Evolutionary conservation across 2,329 filamentous ascomycete genomes (phyloP).

Genomic region (Coniochaeta sp.): DNA sequence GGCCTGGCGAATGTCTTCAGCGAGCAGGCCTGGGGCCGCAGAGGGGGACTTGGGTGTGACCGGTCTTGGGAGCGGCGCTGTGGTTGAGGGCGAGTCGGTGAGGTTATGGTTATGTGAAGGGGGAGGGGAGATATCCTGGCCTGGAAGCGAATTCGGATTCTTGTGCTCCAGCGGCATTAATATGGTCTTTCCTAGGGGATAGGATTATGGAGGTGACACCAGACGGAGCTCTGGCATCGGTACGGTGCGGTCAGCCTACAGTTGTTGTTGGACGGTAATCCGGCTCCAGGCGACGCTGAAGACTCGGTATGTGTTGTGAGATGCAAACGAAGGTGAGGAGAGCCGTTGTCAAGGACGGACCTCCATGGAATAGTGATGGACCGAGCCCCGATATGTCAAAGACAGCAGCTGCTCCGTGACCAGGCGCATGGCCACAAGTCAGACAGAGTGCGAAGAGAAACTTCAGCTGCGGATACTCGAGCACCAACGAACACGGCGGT

Average conservation of each 20-base stretch:
- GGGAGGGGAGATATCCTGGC: background rate
- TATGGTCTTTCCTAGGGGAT: background rate
- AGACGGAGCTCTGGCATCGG: background rate
- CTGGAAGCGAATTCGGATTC: background rate
- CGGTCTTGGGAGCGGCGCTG: constrained; percentile 5
- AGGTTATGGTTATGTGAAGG: background rate
- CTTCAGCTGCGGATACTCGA: background rate
- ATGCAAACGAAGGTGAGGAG: background rate
- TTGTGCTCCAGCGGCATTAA: constrained; percentile 9
- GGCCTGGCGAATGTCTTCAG: constrained; percentile 8
- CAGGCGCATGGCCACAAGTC: constrained; percentile 1
- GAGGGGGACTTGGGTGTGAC: constrained; percentile 6
- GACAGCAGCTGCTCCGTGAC: background rate
- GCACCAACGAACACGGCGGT: background rate
- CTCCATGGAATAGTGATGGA: background rate
- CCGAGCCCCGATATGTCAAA: background rate
- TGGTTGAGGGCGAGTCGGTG: background rate
- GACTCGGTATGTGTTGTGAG: background rate
- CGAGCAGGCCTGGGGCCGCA: constrained; percentile 10
- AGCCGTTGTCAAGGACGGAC: background rate
- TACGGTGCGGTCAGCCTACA: background rate
- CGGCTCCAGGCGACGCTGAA: background rate
- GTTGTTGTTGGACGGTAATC: no score
- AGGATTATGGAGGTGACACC: background rate
- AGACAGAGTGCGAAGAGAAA: background rate